These are phyloP conservation scores for Fomes fomentarius DNA, from an alignment of 1,284 basidiomycete genomes.

Conservation along the genomic window DNA sequence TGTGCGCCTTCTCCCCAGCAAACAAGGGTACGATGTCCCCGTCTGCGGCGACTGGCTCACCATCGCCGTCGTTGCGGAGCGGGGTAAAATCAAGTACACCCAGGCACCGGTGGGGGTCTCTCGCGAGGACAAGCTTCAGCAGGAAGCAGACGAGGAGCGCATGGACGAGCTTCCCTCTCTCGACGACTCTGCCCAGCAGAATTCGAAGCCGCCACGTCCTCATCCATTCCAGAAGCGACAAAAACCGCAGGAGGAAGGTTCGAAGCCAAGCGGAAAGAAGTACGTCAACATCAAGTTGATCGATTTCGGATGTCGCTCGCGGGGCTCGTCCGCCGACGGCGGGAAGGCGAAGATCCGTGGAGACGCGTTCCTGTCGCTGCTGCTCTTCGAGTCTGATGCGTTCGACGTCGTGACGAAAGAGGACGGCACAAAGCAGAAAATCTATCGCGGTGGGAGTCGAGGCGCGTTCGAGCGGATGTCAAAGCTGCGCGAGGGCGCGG, in stretches of 20 bases:
- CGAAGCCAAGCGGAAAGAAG: constrained; percentile 66
- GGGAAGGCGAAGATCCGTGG: constrained; percentile 67
- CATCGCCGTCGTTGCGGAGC: constrained; percentile 87
- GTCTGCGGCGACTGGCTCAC: constrained; percentile 92
- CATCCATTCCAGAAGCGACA: constrained; percentile 37
- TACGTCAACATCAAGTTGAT: constrained; percentile 88
- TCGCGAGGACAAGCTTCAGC: constrained; percentile 46
- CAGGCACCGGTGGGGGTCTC: constrained; percentile 63
- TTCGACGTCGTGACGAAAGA: constrained; percentile 56
- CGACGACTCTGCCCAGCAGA: constrained; percentile 20
- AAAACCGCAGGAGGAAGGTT: constrained; percentile 38
- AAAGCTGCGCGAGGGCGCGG: constrained; percentile 85
- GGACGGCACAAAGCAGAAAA: constrained; percentile 54
- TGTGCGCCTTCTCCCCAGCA: constrained; percentile 75
- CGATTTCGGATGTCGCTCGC: constrained; percentile 71
- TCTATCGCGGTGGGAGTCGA: constrained; percentile 86
- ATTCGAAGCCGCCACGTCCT: constrained; percentile 21
- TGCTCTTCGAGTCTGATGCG: constrained; percentile 88
- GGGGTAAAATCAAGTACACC: constrained; percentile 72
- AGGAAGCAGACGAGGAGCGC: constrained; percentile 36
- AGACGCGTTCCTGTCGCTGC: constrained; percentile 80
- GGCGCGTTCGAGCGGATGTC: constrained; percentile 92
- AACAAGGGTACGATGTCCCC: constrained; percentile 88
- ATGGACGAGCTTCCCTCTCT: constrained; percentile 25
- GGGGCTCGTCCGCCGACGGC: constrained; percentile 50